Evolutionary conservation across 306 rosid species (phyloP), one percentile per base, ranked within the genome.

Genomic region (Herpetospermum pedunculosum): DNA sequence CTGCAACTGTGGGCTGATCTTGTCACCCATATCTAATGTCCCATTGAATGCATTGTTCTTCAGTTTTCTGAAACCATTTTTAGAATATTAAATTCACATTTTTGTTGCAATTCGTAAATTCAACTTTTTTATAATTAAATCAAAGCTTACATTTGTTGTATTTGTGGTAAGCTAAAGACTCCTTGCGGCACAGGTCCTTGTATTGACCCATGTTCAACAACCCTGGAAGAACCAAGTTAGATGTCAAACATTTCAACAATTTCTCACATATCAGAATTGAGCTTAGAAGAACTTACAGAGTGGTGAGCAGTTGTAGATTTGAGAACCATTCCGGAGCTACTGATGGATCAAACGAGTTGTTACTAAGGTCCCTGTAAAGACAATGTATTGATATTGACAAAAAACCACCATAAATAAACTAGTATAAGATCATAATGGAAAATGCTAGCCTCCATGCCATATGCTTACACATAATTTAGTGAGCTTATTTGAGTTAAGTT

Each of bases 81-180:
- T 30, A 53, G 26, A 11, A 37, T 79, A 73, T 11, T 30, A 65
- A 68, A 14, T 58, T 28, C 74, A 47, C 16, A 43, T 70, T 48
- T 50, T 54, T 82, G 6, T 47, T 41, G 28, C 25, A 52, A 62
- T 37, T 64, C 40, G 11, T 15, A 34, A 34, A 21, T 58, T 10
- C 41, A 29, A 73, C 49, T 49, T 49, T 72, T 28, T 70, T 29
- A 15, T 73, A 23, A 26, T 52, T 21, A 72, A 55, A 73, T 72
- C 44, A 60, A 38, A 57, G 81, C 96, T 84, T 91, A 94, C 99
- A 94, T 87, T 94, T 89, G 97, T 75, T 94, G 92, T 77, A 94
- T 79, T 70, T 86, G 90, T 68, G 88, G 83, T 74, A 79, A 79
- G 87, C 87, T 75, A 84, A 94, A 91, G 49, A 94, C 78, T 70